These are phyloP conservation scores for Boletus coccyginus DNA, from an alignment of 768 basidiomycete genomes.

Conservation along the genomic window DNA sequence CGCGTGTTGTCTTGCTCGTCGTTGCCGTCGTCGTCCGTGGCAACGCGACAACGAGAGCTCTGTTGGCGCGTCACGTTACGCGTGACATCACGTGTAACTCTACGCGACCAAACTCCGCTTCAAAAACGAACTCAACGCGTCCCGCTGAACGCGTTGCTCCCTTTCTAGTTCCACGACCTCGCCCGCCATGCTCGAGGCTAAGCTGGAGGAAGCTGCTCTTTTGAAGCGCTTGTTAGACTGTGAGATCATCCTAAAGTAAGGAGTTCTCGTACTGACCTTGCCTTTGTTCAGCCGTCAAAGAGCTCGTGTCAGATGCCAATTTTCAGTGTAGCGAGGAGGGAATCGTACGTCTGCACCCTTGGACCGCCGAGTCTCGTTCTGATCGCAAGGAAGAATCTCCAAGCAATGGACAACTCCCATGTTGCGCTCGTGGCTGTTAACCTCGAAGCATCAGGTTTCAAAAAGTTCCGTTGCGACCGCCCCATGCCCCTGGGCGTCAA, in stretches of 20 bases:
- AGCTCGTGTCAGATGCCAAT: constrained; percentile 96
- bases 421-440: constrained; percentile 94
- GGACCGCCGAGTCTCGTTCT: neutral
- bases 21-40: neutral
- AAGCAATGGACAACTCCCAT: constrained; percentile 99
- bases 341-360: constrained; percentile 49
- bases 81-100: constrained; percentile 25
- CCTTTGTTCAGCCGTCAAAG: constrained; percentile 78
- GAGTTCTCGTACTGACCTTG: neutral
- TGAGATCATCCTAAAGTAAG: constrained; percentile 35
- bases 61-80: constrained; percentile 16
- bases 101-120: constrained; percentile 34
- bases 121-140: constrained; percentile 33
- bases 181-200: constrained; percentile 80
- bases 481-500: constrained; percentile 91
- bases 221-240: constrained; percentile 94
- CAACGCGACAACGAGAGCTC: neutral
- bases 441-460: constrained; percentile 77
- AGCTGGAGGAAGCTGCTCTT: constrained; percentile 79
- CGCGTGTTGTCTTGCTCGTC: neutral
- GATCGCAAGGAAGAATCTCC: constrained; percentile 56
- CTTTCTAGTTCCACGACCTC: constrained; percentile 3
- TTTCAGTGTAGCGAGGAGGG: constrained; percentile 97
- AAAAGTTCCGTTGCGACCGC: constrained; percentile 88
- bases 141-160: constrained; percentile 17